These are phyloP conservation scores for Escovopsis sp. DNA, from an alignment of 2,329 filamentous ascomycete genomes.

Conservation along the genomic window DNA sequence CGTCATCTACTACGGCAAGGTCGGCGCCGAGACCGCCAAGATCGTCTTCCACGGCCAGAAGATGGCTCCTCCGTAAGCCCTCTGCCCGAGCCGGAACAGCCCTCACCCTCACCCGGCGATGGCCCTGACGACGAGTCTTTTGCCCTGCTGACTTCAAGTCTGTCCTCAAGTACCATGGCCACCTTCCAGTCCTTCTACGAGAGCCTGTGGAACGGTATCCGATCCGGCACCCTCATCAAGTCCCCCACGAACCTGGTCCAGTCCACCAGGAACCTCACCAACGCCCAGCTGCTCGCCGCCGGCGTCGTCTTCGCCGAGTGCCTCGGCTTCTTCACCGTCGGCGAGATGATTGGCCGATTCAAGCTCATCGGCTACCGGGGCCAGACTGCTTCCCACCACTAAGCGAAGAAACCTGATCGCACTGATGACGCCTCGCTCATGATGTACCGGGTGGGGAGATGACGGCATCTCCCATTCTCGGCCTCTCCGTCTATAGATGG, in stretches of 20 bases:
- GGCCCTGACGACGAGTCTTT: too few species aligned
- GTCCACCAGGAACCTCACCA: slow-evolving; percentile 53
- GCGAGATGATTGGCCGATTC: slow-evolving; percentile 89
- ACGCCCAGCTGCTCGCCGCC: slow-evolving; percentile 53
- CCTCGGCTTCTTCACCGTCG: slow-evolving; percentile 93
- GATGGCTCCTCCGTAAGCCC: slow-evolving; percentile 85
- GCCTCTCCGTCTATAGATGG: too few species aligned
- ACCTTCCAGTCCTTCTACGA: slow-evolving; percentile 83
- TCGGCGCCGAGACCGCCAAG: slow-evolving; percentile 75
- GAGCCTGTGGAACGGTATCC: slow-evolving; percentile 53
- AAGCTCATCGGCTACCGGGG: slow-evolving; percentile 91
- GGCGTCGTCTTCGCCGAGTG: slow-evolving; percentile 75
- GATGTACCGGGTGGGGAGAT: too few species aligned
- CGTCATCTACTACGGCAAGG: slow-evolving; percentile 82
- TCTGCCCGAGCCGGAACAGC: too few species aligned
- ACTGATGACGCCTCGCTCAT: too few species aligned
- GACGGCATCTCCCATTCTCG: too few species aligned
- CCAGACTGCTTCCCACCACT: slow-evolving; percentile 46
- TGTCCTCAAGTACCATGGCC: slow-evolving; percentile 45
- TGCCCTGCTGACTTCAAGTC: too few species aligned
- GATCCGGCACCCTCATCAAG: slow-evolving; percentile 46
- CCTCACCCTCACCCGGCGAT: too few species aligned
- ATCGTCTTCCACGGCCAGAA: slow-evolving; percentile 76
- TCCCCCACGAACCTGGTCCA: slow-evolving; percentile 42
- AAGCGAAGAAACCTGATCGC: too few species aligned